Evolutionary conservation across 2,329 filamentous ascomycete species (phyloP).

Genomic region (Cadophora luteo-olivacea): DNA sequence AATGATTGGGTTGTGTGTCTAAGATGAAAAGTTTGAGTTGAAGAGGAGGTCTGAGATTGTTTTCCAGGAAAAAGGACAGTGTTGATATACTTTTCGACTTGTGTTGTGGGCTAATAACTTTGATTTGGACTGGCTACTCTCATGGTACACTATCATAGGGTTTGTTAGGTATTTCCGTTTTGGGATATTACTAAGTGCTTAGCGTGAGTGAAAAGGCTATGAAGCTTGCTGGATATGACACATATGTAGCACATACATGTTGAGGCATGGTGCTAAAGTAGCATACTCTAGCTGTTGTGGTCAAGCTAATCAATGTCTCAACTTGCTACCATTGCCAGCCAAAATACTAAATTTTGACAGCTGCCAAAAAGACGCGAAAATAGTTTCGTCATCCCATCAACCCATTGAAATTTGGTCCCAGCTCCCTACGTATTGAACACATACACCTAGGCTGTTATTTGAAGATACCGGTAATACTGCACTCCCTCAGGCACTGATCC

Average conservation of each 20-base stretch:
- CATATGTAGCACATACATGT: neutral
- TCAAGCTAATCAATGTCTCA: too few relatives aligned
- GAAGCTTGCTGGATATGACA: neutral
- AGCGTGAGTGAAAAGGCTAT: neutral
- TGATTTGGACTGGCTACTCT: neutral
- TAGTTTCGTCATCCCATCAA: too few relatives aligned
- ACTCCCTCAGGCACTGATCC: too few relatives aligned
- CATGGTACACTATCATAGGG: neutral
- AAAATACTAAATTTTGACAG: too few relatives aligned
- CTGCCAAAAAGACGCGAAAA: too few relatives aligned
- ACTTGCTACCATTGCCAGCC: too few relatives aligned
- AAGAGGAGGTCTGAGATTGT: neutral
- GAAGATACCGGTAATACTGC: too few relatives aligned
- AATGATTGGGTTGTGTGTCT: neutral
- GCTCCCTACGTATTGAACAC: too few relatives aligned
- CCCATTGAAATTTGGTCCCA: too few relatives aligned
- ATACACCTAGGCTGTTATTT: too few relatives aligned
- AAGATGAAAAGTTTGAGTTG: neutral
- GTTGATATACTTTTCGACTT: neutral
- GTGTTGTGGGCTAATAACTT: neutral
- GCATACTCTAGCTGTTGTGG: neutral
- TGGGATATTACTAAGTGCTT: neutral
- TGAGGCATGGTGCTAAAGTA: neutral
- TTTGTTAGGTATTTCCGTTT: neutral
- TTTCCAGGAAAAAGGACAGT: neutral